These are phyloP conservation scores for Penicillium sp. DNA, from an alignment of 2,329 filamentous ascomycete species.

Conservation along the genomic window DNA sequence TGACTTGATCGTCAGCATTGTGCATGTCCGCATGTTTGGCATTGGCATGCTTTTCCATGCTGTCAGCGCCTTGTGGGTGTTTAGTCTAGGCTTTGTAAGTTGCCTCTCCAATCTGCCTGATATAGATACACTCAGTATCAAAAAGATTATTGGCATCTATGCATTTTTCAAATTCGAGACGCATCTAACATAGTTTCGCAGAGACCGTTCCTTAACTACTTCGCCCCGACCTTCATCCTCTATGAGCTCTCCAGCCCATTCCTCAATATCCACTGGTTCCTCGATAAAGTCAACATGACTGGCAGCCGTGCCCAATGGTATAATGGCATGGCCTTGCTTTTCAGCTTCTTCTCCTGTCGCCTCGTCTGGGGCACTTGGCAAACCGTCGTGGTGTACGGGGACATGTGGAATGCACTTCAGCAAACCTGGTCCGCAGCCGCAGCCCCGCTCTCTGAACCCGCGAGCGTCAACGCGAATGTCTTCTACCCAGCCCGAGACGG, in stretches of 20 bases:
- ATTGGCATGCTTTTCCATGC: conserved; percentile 55
- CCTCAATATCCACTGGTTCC: conserved; percentile 63
- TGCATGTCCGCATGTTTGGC: conserved; percentile 52
- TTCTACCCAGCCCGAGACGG: conserved; percentile 29
- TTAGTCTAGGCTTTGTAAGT: conserved; percentile 56
- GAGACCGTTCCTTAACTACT: conserved; percentile 59
- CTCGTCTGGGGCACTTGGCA: conserved; percentile 56
- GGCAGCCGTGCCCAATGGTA: conserved; percentile 54
- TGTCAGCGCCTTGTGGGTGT: conserved; percentile 52
- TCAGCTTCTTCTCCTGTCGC: conserved; percentile 54
- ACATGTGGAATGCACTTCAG: conserved; percentile 49
- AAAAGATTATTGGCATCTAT: not conserved
- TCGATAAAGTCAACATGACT: conserved; percentile 58
- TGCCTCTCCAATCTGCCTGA: not conserved
- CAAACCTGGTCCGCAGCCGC: conserved; percentile 30
- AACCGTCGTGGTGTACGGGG: conserved; percentile 50
- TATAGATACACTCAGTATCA: not conserved
- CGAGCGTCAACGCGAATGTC: conserved; percentile 28
- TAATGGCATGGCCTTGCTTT: conserved; percentile 53
- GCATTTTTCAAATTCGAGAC: not conserved
- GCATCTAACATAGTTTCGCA: conserved; percentile 24
- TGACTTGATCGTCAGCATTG: conserved; percentile 51
- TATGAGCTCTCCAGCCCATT: conserved; percentile 60
- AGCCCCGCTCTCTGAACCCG: conserved; percentile 21
- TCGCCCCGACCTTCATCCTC: conserved; percentile 56